Evolutionary conservation across 352 stramenopile genomes (phyloP).

Genomic region (Globisporangium lucens): DNA sequence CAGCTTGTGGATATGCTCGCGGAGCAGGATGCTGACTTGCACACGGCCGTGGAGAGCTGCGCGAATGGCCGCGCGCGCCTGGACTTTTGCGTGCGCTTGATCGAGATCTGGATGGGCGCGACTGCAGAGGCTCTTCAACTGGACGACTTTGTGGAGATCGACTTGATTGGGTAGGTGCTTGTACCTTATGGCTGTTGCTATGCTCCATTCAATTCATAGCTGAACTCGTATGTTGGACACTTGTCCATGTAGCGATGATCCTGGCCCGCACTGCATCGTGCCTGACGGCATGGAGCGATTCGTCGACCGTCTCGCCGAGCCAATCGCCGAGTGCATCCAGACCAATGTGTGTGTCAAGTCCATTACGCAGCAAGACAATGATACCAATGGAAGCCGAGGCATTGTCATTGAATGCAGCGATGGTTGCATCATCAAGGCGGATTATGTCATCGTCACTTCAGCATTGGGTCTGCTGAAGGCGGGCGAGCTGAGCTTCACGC

Average conservation of each 20-base stretch:
- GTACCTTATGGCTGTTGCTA: neutral
- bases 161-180: conserved; percentile 44
- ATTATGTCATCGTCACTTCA: conserved; percentile 53
- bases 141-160: conserved; percentile 50
- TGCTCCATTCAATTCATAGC: neutral
- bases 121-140: conserved; percentile 48
- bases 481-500: conserved; percentile 42
- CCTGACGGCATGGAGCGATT: conserved; percentile 48
- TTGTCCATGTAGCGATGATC: conserved; percentile 32
- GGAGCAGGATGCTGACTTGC: conserved; percentile 20
- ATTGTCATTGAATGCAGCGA: conserved; percentile 33
- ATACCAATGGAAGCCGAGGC: conserved; percentile 12
- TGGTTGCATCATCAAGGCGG: conserved; percentile 25
- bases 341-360: conserved; percentile 26
- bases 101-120: conserved; percentile 61
- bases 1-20: conserved; percentile 37
- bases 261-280: conserved; percentile 50
- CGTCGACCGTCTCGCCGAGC: conserved; percentile 30
- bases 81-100: conserved; percentile 39
- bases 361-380: conserved; percentile 24
- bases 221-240: neutral
- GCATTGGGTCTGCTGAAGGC: conserved; percentile 54
- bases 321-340: conserved; percentile 30
- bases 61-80: conserved; percentile 28
- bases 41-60: conserved; percentile 11